A percentile compares a stretch with the other conserved stretches of the same genome.
These are phyloP conservation scores for Geranium rotundifolium DNA, from an alignment of 345 rosid genomes.

Conservation along the genomic window DNA sequence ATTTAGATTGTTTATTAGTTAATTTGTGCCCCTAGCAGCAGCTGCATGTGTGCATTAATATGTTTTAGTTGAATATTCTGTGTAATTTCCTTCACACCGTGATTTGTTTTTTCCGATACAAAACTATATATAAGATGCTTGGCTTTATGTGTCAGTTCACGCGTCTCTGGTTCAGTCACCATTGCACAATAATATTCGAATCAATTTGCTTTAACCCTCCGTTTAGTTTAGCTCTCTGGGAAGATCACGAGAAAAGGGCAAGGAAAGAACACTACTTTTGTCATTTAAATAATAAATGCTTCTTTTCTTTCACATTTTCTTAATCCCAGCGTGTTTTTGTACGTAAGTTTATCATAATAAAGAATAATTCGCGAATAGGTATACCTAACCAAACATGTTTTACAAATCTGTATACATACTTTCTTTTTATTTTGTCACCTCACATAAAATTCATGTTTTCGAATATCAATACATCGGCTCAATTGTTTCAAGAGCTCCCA, in stretches of 20 bases:
- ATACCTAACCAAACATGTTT: too few relatives aligned
- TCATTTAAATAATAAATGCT: constrained; percentile 9
- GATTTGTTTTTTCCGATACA: constrained; percentile 21
- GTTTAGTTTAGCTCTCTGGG: constrained; percentile 25
- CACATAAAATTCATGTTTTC: too few relatives aligned
- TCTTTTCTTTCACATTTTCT: too few relatives aligned
- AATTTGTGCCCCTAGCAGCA: not conserved
- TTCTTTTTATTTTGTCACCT: too few relatives aligned
- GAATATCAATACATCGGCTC: too few relatives aligned
- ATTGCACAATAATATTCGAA: constrained; percentile 6
- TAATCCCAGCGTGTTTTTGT: too few relatives aligned
- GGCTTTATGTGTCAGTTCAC: constrained; percentile 33
- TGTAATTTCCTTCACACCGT: constrained; percentile 17
- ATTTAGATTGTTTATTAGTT: not conserved
- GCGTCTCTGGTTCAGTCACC: constrained; percentile 8
- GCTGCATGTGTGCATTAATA: constrained; percentile 1
- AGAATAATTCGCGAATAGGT: too few relatives aligned
- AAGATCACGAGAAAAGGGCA: constrained; percentile 10
- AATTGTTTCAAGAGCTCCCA: too few relatives aligned
- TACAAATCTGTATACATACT: too few relatives aligned
- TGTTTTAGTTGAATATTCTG: constrained; percentile 17
- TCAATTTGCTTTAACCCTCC: constrained; percentile 12
- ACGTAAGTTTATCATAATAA: too few relatives aligned
- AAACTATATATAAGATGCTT: constrained; percentile 23
- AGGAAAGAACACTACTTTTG: not conserved